These are phyloP conservation scores for Annulohypoxylon moriforme DNA, from an alignment of 495 filamentous ascomycete species.

Conservation along the genomic window DNA sequence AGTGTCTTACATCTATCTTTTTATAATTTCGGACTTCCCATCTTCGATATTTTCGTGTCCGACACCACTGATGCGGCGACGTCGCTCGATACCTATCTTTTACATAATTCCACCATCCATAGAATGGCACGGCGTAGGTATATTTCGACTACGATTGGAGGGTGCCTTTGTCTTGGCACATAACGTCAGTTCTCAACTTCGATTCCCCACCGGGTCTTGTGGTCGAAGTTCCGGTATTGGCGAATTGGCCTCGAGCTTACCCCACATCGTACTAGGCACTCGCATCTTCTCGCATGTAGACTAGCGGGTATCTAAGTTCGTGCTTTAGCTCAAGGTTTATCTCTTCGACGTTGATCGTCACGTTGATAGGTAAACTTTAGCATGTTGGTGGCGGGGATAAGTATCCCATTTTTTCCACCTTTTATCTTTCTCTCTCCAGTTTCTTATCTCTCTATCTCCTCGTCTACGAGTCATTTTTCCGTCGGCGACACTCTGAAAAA, in stretches of 20 bases:
- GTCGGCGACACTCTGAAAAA: slow-evolving; percentile 5
- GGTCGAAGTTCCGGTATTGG: slow-evolving; percentile 27
- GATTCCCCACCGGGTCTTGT: slow-evolving; percentile 2
- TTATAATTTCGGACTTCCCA: background rate
- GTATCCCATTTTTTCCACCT: slow-evolving; percentile 21
- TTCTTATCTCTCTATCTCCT: slow-evolving; percentile 8
- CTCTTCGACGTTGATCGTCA: slow-evolving; percentile 29
- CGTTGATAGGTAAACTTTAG: slow-evolving; percentile 1
- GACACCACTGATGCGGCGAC: slow-evolving; percentile 32
- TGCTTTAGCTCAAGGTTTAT: slow-evolving; percentile 26
- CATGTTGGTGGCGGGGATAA: slow-evolving; percentile 19
- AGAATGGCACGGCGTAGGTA: slow-evolving; percentile 7
- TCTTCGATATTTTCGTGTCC: background rate
- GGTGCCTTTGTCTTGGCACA: slow-evolving; percentile 31
- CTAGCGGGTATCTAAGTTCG: slow-evolving; percentile 10
- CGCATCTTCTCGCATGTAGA: background rate
- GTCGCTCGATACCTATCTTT: slow-evolving; percentile 21
- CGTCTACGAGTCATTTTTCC: slow-evolving; percentile 20
- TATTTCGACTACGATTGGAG: slow-evolving; percentile 16
- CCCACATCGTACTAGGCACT: slow-evolving; percentile 16
- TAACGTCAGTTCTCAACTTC: slow-evolving; percentile 29
- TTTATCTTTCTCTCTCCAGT: background rate
- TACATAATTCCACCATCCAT: slow-evolving; percentile 29
- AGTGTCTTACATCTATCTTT: background rate
- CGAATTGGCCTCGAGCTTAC: slow-evolving; percentile 19